Evolutionary conservation across 495 filamentous ascomycete species (phyloP).

Genomic region (Trichoderma asperelloides): DNA sequence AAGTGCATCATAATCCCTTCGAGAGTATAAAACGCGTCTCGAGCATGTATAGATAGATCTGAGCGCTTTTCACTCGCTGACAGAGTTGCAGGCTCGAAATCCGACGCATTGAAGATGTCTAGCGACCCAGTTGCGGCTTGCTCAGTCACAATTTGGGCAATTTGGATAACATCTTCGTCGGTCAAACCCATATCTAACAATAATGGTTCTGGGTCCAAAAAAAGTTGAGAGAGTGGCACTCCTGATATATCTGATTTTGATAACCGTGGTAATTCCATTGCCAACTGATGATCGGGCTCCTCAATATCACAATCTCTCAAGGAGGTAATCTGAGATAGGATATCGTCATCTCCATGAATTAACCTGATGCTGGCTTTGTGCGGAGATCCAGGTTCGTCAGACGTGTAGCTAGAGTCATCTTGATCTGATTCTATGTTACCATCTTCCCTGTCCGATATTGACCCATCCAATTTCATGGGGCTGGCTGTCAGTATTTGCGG

Average conservation of each 20-base stretch:
- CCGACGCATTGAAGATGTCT: slow-evolving; percentile 12
- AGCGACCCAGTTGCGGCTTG: slow-evolving; percentile 43
- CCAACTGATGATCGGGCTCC: slow-evolving; percentile 27
- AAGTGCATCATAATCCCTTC: slow-evolving; percentile 27
- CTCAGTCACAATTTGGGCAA: slow-evolving; percentile 54
- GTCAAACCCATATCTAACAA: slow-evolving; percentile 30
- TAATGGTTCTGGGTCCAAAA: slow-evolving; percentile 40
- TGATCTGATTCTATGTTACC: slow-evolving; percentile 39
- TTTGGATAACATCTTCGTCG: slow-evolving; percentile 44
- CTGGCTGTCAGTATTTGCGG: slow-evolving; percentile 8
- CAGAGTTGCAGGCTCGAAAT: slow-evolving; percentile 8
- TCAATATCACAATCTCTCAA: slow-evolving; percentile 37
- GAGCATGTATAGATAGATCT: slow-evolving; percentile 26
- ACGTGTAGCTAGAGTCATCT: slow-evolving; percentile 37
- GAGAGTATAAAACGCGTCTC: slow-evolving; percentile 33
- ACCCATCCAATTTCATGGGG: slow-evolving; percentile 24
- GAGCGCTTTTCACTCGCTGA: slow-evolving; percentile 21
- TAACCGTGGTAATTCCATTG: slow-evolving; percentile 30
- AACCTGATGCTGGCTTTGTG: slow-evolving; percentile 32
- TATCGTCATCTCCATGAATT: slow-evolving; percentile 34
- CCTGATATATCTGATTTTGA: slow-evolving; percentile 32
- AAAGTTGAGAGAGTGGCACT: slow-evolving; percentile 38
- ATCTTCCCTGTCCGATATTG: slow-evolving; percentile 36
- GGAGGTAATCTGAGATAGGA: slow-evolving; percentile 37
- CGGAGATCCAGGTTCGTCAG: slow-evolving; percentile 35